These are phyloP conservation scores for Penicillium verrucosum DNA, from an alignment of 2,329 filamentous ascomycete genomes.

Conservation along the genomic window DNA sequence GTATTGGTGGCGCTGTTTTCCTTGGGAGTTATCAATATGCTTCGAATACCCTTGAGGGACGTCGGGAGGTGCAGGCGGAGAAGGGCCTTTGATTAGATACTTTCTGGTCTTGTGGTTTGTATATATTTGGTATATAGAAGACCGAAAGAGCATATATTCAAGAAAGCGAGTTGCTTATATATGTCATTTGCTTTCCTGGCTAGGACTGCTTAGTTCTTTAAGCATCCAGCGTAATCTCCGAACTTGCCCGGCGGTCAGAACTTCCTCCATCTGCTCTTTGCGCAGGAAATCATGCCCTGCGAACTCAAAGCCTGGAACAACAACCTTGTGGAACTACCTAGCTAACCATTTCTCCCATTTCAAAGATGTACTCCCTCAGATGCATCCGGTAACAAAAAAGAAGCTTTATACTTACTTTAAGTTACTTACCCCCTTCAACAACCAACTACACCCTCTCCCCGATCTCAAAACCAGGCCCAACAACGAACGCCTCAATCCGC, in stretches of 20 bases:
- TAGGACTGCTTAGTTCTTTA: neutral
- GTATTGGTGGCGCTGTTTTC: constrained; percentile 89
- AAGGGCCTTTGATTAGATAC: neutral
- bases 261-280: constrained; percentile 46
- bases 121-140: constrained; percentile 14
- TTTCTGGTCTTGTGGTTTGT: constrained; percentile 1
- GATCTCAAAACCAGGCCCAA: constrained; percentile 55
- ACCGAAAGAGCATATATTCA: constrained; percentile 3
- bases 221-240: neutral
- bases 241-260: constrained; percentile 53
- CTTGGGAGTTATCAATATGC: constrained; percentile 89
- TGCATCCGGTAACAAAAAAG: constrained; percentile 54
- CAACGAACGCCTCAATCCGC: constrained; percentile 61
- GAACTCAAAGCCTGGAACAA: constrained; percentile 66
- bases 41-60: constrained; percentile 65
- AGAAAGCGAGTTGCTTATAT: neutral
- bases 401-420: constrained; percentile 60
- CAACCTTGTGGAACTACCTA: neutral
- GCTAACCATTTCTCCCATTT: constrained; percentile 3
- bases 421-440: constrained; percentile 57
- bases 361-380: neutral
- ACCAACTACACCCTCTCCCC: constrained; percentile 67
- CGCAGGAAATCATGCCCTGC: constrained; percentile 65
- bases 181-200: neutral
- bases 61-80: constrained; percentile 15